Conservation (phyloP, 2,329 filamentous ascomycete genomes). For the Cladophialophora exuberans region DNA sequence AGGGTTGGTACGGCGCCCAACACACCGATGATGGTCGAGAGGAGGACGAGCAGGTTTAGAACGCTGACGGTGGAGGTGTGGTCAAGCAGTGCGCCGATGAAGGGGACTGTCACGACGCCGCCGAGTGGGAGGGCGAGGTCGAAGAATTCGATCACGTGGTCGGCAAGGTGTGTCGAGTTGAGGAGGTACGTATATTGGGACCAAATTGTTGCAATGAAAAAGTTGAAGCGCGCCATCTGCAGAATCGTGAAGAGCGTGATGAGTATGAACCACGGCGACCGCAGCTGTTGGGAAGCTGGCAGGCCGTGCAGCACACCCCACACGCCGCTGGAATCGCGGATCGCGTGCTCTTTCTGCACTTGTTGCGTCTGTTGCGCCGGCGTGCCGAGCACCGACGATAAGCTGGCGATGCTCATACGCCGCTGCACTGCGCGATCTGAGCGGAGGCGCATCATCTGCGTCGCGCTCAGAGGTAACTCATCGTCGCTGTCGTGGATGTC, state of each 20-base stretch:
- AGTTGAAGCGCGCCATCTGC: constrained; percentile 81
- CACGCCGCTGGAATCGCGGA: constrained; percentile 72
- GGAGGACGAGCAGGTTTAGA: constrained; percentile 68
- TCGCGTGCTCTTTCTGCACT: constrained; percentile 63
- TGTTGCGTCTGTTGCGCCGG: constrained; percentile 64
- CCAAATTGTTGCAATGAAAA: constrained; percentile 81
- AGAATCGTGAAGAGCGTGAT: constrained; percentile 76
- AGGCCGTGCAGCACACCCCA: constrained; percentile 82
- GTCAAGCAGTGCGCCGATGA: constrained; percentile 81
- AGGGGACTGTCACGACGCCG: constrained; percentile 78
- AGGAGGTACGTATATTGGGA: constrained; percentile 81
- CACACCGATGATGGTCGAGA: constrained; percentile 74
- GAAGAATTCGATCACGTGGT: constrained; percentile 79
- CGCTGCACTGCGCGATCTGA: constrained; percentile 62
- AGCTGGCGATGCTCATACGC: constrained; percentile 66
- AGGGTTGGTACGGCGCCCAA: constrained; percentile 72
- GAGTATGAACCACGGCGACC: constrained; percentile 80
- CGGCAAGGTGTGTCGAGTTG: constrained; percentile 61
- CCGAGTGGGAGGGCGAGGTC: constrained; percentile 80
- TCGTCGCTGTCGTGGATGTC: constrained; percentile 52
- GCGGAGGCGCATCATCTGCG: constrained; percentile 51
- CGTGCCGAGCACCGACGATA: constrained; percentile 71
- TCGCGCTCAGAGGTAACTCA: constrained; percentile 53
- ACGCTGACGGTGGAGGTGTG: constrained; percentile 73
- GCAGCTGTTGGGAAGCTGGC: constrained; percentile 71